Base-by-base conservation (phyloP, 371 early-diverging fungal species). In the Zopfochytrium polystomum region DNA sequence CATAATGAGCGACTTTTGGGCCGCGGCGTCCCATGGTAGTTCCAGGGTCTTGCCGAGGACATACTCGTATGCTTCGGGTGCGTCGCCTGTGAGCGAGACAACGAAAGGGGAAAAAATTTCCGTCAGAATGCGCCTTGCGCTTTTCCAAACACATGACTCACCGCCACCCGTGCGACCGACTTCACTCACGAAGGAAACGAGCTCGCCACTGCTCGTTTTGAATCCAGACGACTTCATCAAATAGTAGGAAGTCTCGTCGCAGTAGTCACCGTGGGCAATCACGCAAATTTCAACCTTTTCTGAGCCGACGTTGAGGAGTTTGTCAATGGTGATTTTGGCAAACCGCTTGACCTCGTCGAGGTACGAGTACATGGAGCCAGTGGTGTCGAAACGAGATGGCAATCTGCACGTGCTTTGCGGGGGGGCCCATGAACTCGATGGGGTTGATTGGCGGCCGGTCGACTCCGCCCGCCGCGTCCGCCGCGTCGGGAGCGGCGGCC, bases 211-310 rank as follows among this genome's bases (percentile, higher is more conserved):
- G 52, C 30, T 30, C 23, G 11, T 4, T 22, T 9, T 52, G 27
- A 52, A 52, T 5, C 27, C 52, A 9, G 27, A 27, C 6, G 27
- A 23, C 13, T 27, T 25, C 23, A 27, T 52, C 13, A 52, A 9
- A 20, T 52, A 52, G 52, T 5, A 27, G 52, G 11, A 13, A 30
- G 13, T 4, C 52, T 52, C 52, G 52, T 52, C 52, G 52, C 52
- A 52, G 52, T 52, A 52, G 52, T 52, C 52, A 30, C 52, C 52
- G 52, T 52, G 52, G 52, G 52, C 52, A 31, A 52, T 52, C 27
- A 52, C 32, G 52, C 23, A 9, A 13, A 52, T 52, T 9, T 27
- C 23, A 15, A 52, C 27, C 23, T 25, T 23, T 5, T 9, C 23
- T 22, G 13, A 9, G 52, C 23, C 52, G 52, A 27, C 30, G 32